Evolutionary conservation across 768 basidiomycete genomes (phyloP), one percentile per base, ranked within the genome.

Genomic region (Amanita polypyramis): DNA sequence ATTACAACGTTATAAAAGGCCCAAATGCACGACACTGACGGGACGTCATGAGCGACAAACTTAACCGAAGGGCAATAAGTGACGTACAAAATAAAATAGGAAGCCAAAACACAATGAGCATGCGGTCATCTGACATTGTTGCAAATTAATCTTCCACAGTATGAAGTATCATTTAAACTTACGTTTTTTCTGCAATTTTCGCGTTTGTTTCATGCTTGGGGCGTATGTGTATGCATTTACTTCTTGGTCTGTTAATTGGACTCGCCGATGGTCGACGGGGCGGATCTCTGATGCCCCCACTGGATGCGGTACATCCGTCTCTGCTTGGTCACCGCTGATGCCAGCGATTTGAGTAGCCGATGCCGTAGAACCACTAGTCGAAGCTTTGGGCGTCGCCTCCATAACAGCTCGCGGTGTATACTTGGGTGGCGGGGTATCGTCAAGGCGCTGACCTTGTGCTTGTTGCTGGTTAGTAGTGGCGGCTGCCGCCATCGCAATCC

Each of bases 21-120:
- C 79, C 79, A 82, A 45, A 82, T 57, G 44, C 80, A 64, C 46
- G 80, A 80, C 53, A 82, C 79, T 81, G 50, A 10, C 38, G 53
- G 37, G 49, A 19, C n/a, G 47, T 43, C 23, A 33, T 25, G n/a
- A 21, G 45, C 12, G 8, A 32, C 45, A 20, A 29, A 46, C 30
- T 15, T 47, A 30, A 29, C 19, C 15, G 35, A 6, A 30, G 57
- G 29, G 34, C 23, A 56, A 15, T 29, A 36, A 43, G 36, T 7
- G 8, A 79, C 86, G 68, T 56, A 91, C 87, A 64, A 51, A 90
- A 62, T 7, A 92, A 69, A 57, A 91, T 86, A 14, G 88, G 88
- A 55, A 92, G 70, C 88, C 88, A 92, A 69, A 92, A 92, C 35
- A 84, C 59, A 30, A 87, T 58, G 39, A 92, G 75, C 88, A 92